phyloP scores from a whole-genome alignment of 441 rosid species.

The Arabidopsis hybrid region DNA sequence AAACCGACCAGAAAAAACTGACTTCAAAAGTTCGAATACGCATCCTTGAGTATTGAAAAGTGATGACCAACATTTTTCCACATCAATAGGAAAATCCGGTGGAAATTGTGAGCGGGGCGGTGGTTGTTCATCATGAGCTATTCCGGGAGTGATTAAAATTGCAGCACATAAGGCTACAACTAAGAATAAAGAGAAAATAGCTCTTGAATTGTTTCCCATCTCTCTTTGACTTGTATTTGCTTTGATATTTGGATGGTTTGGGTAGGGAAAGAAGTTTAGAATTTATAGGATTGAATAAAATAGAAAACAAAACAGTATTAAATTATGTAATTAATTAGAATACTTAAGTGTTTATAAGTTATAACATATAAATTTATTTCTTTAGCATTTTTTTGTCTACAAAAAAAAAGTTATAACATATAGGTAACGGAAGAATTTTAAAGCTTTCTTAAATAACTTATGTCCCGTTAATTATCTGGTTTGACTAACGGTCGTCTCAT shows the following conservation, averaged over 20 bases:
- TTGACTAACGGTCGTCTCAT: not conserved
- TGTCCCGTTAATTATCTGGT: not conserved
- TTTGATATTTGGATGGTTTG: slow-evolving; percentile 27
- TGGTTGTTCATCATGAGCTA: slow-evolving; percentile 7
- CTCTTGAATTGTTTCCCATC: slow-evolving; percentile 19
- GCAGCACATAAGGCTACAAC: slow-evolving; percentile 2
- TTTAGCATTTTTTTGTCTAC: too few relatives aligned
- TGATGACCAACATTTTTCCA: slow-evolving; percentile 33
- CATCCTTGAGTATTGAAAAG: slow-evolving; percentile 19
- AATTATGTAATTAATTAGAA: not conserved
- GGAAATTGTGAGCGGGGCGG: slow-evolving; percentile 3
- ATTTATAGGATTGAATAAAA: slow-evolving; percentile 1
- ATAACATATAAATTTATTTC: not conserved
- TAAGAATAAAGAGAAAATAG: slow-evolving; percentile 2
- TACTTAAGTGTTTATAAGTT: not conserved
- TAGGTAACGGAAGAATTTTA: slow-evolving; percentile 7
- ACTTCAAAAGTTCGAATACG: slow-evolving; percentile 1
- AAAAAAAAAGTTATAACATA: not conserved
- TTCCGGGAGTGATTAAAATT: slow-evolving; percentile 3
- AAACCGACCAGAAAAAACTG: slow-evolving; percentile 11
- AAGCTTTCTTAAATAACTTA: slow-evolving; percentile 9
- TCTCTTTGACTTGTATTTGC: not conserved
- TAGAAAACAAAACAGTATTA: not conserved
- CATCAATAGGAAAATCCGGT: not conserved
- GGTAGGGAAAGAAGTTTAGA: not conserved